Conservation (phyloP, 345 rosid species). For the Salix brachista region DNA sequence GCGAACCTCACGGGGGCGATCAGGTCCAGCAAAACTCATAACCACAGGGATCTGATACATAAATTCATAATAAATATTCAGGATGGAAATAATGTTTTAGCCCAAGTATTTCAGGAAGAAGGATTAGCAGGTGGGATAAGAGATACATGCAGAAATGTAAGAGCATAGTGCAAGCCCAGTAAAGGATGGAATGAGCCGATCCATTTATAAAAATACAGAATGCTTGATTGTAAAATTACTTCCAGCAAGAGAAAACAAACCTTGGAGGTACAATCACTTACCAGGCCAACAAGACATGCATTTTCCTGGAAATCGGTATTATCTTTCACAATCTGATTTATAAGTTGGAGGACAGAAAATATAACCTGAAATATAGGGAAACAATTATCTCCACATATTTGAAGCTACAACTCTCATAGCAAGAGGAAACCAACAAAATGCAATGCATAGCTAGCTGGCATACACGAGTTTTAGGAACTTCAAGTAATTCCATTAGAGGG, state of each 20-base stretch:
- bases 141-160: not conserved
- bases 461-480: slow-evolving; percentile 79
- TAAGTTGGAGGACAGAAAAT: slow-evolving; percentile 82
- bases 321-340: slow-evolving; percentile 78
- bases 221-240: not conserved
- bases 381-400: slow-evolving; percentile 12
- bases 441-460: slow-evolving; percentile 20
- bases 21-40: slow-evolving; percentile 71
- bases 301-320: slow-evolving; percentile 87
- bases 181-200: not conserved
- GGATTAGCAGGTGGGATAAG: not conserved
- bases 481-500: slow-evolving; percentile 85
- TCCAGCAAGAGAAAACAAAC: not conserved
- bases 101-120: not conserved
- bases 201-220: not conserved
- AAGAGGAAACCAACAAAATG: not conserved
- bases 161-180: not conserved
- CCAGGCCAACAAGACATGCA: slow-evolving; percentile 91
- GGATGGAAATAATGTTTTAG: not conserved
- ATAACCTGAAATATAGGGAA: slow-evolving; percentile 56
- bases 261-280: not conserved
- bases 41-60: slow-evolving; percentile 72
- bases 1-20: slow-evolving; percentile 81
- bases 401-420: not conserved
- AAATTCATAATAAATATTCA: not conserved